A percentile compares a stretch with the other conserved stretches of the same genome.
These are phyloP conservation scores for Fraxinus ornus DNA, from an alignment of 305 asterid genomes.

Conservation along the genomic window DNA sequence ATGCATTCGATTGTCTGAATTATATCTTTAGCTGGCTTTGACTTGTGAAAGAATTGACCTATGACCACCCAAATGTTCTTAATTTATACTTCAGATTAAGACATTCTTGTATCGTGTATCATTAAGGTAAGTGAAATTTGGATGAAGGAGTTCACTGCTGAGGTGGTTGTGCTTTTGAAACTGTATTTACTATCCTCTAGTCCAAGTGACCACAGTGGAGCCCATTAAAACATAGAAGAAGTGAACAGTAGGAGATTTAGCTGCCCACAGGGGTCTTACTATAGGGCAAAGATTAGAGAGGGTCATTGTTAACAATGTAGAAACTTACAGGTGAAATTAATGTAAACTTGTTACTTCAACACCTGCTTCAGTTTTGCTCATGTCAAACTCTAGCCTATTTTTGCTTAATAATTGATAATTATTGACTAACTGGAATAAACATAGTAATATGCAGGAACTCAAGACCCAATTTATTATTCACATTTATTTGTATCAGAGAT, in stretches of 20 bases:
- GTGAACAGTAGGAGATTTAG: not conserved
- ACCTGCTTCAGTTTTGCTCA: not conserved
- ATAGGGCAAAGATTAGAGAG: not conserved
- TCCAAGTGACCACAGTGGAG: not conserved
- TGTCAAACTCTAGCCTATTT: not conserved
- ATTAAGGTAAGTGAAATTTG: not conserved
- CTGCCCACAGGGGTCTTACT: not conserved
- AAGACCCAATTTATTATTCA: not conserved
- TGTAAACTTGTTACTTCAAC: not conserved
- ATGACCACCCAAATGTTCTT: not conserved
- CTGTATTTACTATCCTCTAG: not conserved
- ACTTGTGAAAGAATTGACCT: not conserved
- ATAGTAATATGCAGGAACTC: not conserved
- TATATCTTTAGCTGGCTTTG: not conserved
- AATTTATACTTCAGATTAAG: not conserved
- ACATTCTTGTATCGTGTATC: not conserved
- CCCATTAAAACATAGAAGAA: slow-evolving; percentile 2
- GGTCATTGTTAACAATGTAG: not conserved
- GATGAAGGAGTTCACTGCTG: not conserved
- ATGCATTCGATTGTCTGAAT: not conserved
- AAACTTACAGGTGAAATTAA: not conserved
- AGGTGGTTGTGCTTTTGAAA: slow-evolving; percentile 10
- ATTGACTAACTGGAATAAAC: not conserved
- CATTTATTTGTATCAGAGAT: not conserved
- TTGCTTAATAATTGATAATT: not conserved